phyloP scores from a whole-genome alignment of 2,329 filamentous ascomycete genomes.

The Thyridium curvatum region DNA sequence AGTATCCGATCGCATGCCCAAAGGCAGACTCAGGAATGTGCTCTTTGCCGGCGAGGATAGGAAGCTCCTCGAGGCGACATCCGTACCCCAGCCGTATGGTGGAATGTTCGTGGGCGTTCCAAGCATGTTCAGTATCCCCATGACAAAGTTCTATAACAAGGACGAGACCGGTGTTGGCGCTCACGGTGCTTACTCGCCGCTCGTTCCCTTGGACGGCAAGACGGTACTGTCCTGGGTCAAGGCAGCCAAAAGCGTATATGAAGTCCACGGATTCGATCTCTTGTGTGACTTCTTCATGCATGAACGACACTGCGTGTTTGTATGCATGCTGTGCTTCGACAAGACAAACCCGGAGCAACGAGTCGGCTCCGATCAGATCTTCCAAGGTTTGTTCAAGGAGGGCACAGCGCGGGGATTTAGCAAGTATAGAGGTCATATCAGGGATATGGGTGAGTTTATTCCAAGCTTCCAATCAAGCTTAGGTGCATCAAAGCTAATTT shows the following conservation, averaged over 20 bases:
- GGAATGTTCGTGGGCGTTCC: slow-evolving; percentile 20
- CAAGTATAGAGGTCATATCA: slow-evolving; percentile 1
- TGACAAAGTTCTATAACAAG: slow-evolving; percentile 19
- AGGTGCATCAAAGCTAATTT: no score
- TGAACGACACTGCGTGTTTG: slow-evolving; percentile 33
- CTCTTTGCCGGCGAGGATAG: slow-evolving; percentile 5
- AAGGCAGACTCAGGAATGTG: slow-evolving; percentile 1
- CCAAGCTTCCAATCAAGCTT: no score
- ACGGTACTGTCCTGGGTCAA: slow-evolving; percentile 29
- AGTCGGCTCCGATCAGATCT: neutral
- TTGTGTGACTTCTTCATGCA: slow-evolving; percentile 39
- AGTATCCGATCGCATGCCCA: slow-evolving; percentile 4
- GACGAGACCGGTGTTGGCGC: slow-evolving; percentile 16
- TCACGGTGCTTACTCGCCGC: slow-evolving; percentile 20
- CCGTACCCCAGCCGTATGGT: slow-evolving; percentile 16
- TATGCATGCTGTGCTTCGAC: slow-evolving; percentile 35
- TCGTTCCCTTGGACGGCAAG: slow-evolving; percentile 17
- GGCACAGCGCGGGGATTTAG: neutral
- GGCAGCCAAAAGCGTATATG: slow-evolving; percentile 28
- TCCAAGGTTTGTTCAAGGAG: neutral
- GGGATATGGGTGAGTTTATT: neutral
- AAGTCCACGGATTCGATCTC: slow-evolving; percentile 29
- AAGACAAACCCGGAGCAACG: slow-evolving; percentile 20
- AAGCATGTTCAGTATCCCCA: slow-evolving; percentile 22
- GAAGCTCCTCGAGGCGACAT: slow-evolving; percentile 5